Conservation (phyloP, 2,329 filamentous ascomycete species). For the Neonectria coccinea region DNA sequence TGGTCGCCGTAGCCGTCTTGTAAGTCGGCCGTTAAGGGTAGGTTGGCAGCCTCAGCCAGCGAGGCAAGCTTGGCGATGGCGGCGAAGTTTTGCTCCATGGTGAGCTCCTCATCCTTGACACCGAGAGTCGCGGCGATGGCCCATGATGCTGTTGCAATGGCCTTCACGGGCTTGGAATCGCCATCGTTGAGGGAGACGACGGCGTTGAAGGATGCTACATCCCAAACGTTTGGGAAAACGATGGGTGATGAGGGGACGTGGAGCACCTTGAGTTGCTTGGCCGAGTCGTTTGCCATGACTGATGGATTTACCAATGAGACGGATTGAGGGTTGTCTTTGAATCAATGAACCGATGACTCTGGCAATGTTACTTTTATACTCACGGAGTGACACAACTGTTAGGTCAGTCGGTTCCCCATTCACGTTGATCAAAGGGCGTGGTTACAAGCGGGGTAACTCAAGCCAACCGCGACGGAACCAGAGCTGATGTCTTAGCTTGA, state of each 20-base stretch:
- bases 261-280: slow-evolving; percentile 55
- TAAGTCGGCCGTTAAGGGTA: slow-evolving; percentile 68
- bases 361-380: background rate
- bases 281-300: slow-evolving; percentile 48
- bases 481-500: background rate
- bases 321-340: background rate
- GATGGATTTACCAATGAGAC: background rate
- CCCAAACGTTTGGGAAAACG: slow-evolving; percentile 68
- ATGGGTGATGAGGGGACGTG: slow-evolving; percentile 64
- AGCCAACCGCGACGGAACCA: background rate
- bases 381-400: background rate
- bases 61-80: slow-evolving; percentile 59
- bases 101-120: slow-evolving; percentile 61
- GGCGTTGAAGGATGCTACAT: slow-evolving; percentile 60
- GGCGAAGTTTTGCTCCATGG: slow-evolving; percentile 62
- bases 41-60: slow-evolving; percentile 52
- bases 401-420: slow-evolving; percentile 13
- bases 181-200: slow-evolving; percentile 57
- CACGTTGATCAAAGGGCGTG: slow-evolving; percentile 36
- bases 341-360: background rate
- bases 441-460: slow-evolving; percentile 23
- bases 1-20: slow-evolving; percentile 69
- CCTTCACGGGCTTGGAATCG: slow-evolving; percentile 52
- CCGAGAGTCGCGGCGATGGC: slow-evolving; percentile 61
- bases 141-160: slow-evolving; percentile 63